Evolutionary conservation across 1,284 basidiomycete genomes (phyloP), one percentile per base, ranked within the genome.

Genomic region (Vanrija pseudolonga): DNA sequence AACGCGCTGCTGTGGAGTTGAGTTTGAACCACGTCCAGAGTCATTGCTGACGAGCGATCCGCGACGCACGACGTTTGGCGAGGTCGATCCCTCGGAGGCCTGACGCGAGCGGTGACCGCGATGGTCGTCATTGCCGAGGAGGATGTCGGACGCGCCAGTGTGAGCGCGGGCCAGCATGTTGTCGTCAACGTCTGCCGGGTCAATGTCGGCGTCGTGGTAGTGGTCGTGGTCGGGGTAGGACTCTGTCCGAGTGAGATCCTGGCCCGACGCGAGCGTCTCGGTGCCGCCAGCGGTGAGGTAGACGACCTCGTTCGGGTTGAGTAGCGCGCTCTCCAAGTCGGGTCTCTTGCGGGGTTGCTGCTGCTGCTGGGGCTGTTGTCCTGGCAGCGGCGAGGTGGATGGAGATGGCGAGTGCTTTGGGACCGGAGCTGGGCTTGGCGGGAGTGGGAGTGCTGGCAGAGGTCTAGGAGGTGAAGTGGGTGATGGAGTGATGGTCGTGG

Each of bases 311-410:
- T 62, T 45, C 2, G 69, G 63, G 36, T 66, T 56, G 1, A 62
- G 50, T 9, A 71, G 56, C 14, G 68, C 68, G 19, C 63, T 61
- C 53, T 72, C 70, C 48, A 72, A 71, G 45, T 69, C 70, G 23
- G 8, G 12, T 9, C 19, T 37, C 24, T 18, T 51, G 20, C 43
- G 28, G n/a, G 17, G 42, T 22, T 9, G 53, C 19, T 9, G 36
- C 23, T 18, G n/a, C 17, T 18, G 26, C 24, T 28, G 42, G 22
- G 19, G 3, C 32, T 43, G 19, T 15, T 50, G 28, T 15, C 39
- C 18, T 47, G 37, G 42, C 20, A 24, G 42, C 15, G 42, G 23
- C 42, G 42, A 24, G 20, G 26, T 14, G 24, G 43, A 28, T 45
- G n/a, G 17, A 14, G 23, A 28, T n/a, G 26, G 17, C 7, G 43